phyloP scores from a whole-genome alignment of 768 basidiomycete species.

The Boletus sensibilis region DNA sequence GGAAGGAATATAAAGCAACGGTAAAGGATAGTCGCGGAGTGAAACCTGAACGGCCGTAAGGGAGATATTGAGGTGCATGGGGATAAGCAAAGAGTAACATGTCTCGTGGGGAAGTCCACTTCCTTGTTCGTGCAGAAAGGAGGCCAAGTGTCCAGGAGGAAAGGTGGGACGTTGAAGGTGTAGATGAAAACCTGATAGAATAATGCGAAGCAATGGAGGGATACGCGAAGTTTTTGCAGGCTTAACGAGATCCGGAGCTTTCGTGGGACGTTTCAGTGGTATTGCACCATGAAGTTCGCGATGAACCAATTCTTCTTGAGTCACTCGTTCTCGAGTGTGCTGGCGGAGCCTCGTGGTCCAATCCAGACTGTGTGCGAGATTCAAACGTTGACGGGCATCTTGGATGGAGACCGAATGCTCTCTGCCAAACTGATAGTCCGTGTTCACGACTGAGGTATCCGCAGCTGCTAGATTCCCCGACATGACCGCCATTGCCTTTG shows the following conservation, averaged over 20 bases:
- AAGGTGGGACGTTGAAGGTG: conserved; percentile 61
- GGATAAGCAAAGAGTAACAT: conserved; percentile 76
- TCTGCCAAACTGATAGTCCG: conserved; percentile 62
- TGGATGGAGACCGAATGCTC: conserved; percentile 65
- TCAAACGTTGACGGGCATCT: conserved; percentile 69
- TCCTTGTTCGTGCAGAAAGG: conserved; percentile 68
- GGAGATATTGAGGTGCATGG: conserved; percentile 73
- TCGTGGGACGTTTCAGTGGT: conserved; percentile 30
- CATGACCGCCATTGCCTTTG: conserved; percentile 70
- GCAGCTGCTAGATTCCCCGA: conserved; percentile 27
- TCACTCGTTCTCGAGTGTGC: conserved; percentile 44
- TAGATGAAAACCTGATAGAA: conserved; percentile 59
- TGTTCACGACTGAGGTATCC: conserved; percentile 38
- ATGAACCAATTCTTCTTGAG: conserved; percentile 47
- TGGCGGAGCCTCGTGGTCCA: conserved; percentile 64
- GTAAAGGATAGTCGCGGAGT: conserved; percentile 87
- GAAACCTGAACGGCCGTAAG: conserved; percentile 58
- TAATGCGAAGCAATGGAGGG: conserved; percentile 71
- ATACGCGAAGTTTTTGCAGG: conserved; percentile 34
- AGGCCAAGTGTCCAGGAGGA: conserved; percentile 47
- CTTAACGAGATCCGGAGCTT: conserved; percentile 45
- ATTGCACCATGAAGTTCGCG: conserved; percentile 44
- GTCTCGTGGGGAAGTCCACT: conserved; percentile 66
- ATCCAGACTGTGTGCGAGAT: conserved; percentile 66
- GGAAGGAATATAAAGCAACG: conserved; percentile 71